These are phyloP conservation scores for Dichotomopilus funicola DNA, from an alignment of 2,329 filamentous ascomycete species.

Conservation along the genomic window DNA sequence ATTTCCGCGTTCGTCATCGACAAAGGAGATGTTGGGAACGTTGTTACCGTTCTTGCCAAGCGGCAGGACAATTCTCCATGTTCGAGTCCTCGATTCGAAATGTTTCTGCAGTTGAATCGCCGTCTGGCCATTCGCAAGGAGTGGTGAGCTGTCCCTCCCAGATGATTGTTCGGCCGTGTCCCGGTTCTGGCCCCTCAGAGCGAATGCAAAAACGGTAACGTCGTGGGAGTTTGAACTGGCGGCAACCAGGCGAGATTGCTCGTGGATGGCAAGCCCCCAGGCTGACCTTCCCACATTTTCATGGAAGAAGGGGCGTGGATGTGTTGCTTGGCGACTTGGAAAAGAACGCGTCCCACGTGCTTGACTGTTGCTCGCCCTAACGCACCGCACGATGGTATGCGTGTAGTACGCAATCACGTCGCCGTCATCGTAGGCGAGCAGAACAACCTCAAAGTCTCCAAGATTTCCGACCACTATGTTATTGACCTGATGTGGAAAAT, in stretches of 20 bases:
- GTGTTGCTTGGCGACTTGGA: background rate
- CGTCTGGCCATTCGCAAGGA: conserved; percentile 15
- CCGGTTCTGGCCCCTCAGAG: conserved; percentile 24
- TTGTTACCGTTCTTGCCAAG: conserved; percentile 38
- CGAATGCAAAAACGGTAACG: conserved; percentile 48
- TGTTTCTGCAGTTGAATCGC: conserved; percentile 27
- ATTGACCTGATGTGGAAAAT: conserved; percentile 58
- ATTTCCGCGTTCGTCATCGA: conserved; percentile 39
- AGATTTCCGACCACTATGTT: conserved; percentile 62
- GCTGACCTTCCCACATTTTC: conserved; percentile 72
- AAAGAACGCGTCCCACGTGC: background rate
- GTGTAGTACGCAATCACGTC: conserved; percentile 68
- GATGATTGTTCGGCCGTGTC: conserved; percentile 1
- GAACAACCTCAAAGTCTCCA: conserved; percentile 61
- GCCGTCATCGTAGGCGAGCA: conserved; percentile 66
- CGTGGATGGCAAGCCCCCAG: conserved; percentile 84
- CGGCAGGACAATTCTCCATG: conserved; percentile 45
- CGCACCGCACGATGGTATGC: conserved; percentile 40
- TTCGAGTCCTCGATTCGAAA: conserved; percentile 37
- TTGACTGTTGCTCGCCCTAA: conserved; percentile 28
- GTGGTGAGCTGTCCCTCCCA: conserved; percentile 20
- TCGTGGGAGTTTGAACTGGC: conserved; percentile 68
- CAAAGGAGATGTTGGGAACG: conserved; percentile 48
- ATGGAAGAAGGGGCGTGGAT: conserved; percentile 55
- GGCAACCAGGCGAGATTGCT: conserved; percentile 74